phyloP scores from a whole-genome alignment of 1,284 basidiomycete genomes.

The Pterulicium gracile region DNA sequence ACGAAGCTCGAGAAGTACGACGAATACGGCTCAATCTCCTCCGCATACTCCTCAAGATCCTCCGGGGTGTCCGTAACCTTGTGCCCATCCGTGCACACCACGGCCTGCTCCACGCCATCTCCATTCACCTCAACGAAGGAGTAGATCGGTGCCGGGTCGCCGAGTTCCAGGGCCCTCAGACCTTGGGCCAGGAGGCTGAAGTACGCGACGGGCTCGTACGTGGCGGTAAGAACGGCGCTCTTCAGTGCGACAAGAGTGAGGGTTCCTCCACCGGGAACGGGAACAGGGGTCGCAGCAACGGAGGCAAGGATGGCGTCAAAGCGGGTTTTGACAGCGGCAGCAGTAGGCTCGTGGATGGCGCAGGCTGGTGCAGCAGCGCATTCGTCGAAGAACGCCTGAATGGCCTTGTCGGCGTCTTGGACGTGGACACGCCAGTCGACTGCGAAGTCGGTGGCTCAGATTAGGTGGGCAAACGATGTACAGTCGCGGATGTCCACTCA shows the following conservation, averaged over 20 bases:
- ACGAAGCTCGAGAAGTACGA: background rate
- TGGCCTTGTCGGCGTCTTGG: background rate
- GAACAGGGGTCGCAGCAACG: background rate
- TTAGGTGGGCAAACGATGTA: background rate
- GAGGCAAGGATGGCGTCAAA: background rate
- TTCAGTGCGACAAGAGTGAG: conserved; percentile 1
- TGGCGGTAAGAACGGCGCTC: background rate
- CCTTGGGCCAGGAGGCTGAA: background rate
- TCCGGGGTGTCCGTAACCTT: background rate
- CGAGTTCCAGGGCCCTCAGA: background rate
- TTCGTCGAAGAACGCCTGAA: conserved; percentile 1
- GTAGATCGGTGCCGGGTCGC: background rate
- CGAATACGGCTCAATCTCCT: background rate
- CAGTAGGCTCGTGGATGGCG: background rate
- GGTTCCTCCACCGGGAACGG: background rate
- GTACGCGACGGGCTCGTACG: background rate
- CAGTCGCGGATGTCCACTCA: background rate
- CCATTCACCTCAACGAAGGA: background rate
- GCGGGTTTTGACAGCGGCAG: background rate
- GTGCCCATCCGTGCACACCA: conserved; percentile 1
- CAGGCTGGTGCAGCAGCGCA: background rate
- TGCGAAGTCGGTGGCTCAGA: background rate
- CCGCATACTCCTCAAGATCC: background rate
- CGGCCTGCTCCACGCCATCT: conserved; percentile 1
- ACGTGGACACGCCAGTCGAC: background rate